phyloP scores from a whole-genome alignment of 106 monocot species.

The Cymbidium sinense region DNA sequence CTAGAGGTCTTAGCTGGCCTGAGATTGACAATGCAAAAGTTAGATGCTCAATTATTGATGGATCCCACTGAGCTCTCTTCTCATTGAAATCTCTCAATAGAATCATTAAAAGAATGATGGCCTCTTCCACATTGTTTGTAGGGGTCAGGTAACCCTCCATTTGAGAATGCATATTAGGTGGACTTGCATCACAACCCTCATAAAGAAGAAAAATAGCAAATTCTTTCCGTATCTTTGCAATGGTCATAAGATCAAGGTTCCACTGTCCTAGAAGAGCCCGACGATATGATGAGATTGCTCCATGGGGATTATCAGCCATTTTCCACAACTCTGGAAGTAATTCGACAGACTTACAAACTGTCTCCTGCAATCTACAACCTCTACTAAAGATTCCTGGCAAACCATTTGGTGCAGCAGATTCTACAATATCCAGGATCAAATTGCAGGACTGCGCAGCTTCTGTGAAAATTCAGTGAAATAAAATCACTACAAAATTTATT shows the following conservation, averaged over 20 bases:
- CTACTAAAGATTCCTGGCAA: slow-evolving; percentile 35
- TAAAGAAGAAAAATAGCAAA: slow-evolving; percentile 91
- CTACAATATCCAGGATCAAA: slow-evolving; percentile 61
- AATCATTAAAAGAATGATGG: slow-evolving; percentile 78
- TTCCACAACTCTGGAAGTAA: slow-evolving; percentile 84
- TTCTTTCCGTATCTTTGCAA: slow-evolving; percentile 63
- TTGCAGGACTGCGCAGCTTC: slow-evolving; percentile 83
- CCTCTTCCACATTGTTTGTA: slow-evolving; percentile 79
- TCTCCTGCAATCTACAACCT: slow-evolving; percentile 71
- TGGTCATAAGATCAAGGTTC: slow-evolving; percentile 50
- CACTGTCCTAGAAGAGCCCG: slow-evolving; percentile 60
- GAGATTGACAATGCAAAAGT: slow-evolving; percentile 76
- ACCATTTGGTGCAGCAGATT: slow-evolving; percentile 62
- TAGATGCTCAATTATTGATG: slow-evolving; percentile 69
- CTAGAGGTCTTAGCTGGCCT: slow-evolving; percentile 43
- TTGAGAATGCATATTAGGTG: slow-evolving; percentile 57
- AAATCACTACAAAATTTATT: neutral
- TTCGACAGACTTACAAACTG: slow-evolving; percentile 49
- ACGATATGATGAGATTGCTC: slow-evolving; percentile 61
- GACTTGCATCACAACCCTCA: slow-evolving; percentile 63
- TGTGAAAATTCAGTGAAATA: slow-evolving; percentile 24
- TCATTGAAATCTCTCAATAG: slow-evolving; percentile 52
- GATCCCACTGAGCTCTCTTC: slow-evolving; percentile 63
- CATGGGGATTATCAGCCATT: slow-evolving; percentile 41
- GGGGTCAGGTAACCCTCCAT: slow-evolving; percentile 67